Base-by-base conservation (phyloP, 2,329 filamentous ascomycete species). In the Dactylellina cionopaga region DNA sequence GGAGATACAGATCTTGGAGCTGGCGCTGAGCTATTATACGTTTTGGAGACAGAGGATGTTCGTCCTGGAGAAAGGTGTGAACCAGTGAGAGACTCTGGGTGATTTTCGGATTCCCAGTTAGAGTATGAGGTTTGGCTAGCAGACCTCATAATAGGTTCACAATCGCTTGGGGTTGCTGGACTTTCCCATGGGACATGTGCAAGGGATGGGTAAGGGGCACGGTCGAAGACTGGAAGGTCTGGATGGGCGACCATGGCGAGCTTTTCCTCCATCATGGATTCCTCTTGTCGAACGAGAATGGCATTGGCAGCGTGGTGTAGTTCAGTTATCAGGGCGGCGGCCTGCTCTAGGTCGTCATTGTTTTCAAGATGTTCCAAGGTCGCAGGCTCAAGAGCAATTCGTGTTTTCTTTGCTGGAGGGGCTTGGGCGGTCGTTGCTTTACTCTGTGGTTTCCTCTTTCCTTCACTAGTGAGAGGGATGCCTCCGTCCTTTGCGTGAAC, bases 401-500 rank as follows among this genome's bases (percentile, higher is more conserved):
- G 43, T 5, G 68, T 72, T 46, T 72, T 72, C 46, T 72, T 72
- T 33, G 68, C 46, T 35, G 68, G 68, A 19, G 68, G 59, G 59
- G 68, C 68, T 55, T 56, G 59, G 52, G 58, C 47, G 29, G 41
- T 9, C 37, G 89, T 86, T 56, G 90, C 85, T 83, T 96, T 96
- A 64, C 90, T 86, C 58, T 89, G 83, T 75, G 89, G 86, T 75
- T 92, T 89, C 78, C 93, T 90, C 84, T 97, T 96, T 76, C 91
- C 90, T 81, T 98, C 95, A 81, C 92, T 96, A 81, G 96, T 92
- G 47, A 98, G 87, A 76, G 94, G 94, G 56, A 95, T 87, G 76
- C 95, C 94, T 77, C 94, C 94, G 83, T 99, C 95, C 83, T 98
- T 98, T 74, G 95, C 95, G 83, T 99, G 95, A 75, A 99, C 95